Conservation (phyloP, 345 rosid genomes). For the Euclidium syriacum region DNA sequence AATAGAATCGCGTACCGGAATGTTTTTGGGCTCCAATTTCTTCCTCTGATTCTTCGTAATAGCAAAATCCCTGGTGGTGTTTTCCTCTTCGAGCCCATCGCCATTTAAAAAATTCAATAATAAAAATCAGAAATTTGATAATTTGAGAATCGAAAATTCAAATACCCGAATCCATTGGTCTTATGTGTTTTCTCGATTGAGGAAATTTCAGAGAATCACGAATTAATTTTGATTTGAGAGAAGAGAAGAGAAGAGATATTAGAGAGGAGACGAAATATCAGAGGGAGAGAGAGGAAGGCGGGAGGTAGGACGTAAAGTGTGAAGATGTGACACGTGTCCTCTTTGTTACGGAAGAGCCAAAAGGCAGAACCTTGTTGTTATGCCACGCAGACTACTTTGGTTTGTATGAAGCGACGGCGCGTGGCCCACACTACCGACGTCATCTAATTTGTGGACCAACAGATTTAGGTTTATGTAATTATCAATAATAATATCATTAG, state of each 20-base stretch:
- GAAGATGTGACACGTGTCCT: conserved; percentile 28
- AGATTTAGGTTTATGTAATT: neutral
- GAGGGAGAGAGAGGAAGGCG: conserved; percentile 65
- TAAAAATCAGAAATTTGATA: no score
- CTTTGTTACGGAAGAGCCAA: conserved; percentile 14
- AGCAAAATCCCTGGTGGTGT: conserved; percentile 71
- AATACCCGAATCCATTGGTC: conserved; percentile 12
- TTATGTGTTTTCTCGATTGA: conserved; percentile 2
- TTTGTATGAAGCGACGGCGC: conserved; percentile 17
- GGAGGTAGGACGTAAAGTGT: conserved; percentile 33
- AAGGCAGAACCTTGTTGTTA: conserved; percentile 41
- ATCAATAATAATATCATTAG: conserved; percentile 2
- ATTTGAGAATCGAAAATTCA: neutral
- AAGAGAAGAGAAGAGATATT: no score
- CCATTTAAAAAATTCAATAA: conserved; percentile 26
- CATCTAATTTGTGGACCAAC: conserved; percentile 1
- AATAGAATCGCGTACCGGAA: conserved; percentile 61
- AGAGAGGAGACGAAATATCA: no score
- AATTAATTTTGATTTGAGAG: conserved; percentile 20
- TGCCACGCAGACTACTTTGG: conserved; percentile 29
- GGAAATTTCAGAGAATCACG: conserved; percentile 22
- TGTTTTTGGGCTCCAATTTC: conserved; percentile 61
- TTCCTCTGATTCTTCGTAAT: conserved; percentile 49
- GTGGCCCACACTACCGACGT: conserved; percentile 15
- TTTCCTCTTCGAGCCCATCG: conserved; percentile 38